phyloP scores from a whole-genome alignment of 2,329 filamentous ascomycete species.

The Sodiomyces alkalinus region DNA sequence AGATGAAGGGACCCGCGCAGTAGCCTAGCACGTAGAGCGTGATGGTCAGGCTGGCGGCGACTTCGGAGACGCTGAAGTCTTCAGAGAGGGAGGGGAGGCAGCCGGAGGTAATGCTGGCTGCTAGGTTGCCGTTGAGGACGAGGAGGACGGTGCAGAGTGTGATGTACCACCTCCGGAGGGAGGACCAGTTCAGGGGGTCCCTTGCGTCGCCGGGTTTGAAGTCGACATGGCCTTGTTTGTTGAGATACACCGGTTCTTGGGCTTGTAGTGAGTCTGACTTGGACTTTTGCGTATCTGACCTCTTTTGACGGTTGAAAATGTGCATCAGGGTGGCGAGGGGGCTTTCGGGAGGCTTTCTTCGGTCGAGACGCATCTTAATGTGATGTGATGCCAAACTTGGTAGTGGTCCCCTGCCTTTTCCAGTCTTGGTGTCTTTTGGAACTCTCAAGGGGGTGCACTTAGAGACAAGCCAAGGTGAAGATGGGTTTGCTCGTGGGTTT shows the following conservation, averaged over 20 bases:
- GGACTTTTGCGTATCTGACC: too few relatives aligned
- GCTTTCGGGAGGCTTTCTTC: too few relatives aligned
- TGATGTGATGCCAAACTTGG: too few relatives aligned
- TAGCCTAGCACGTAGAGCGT: slow-evolving; percentile 42
- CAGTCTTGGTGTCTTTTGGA: too few relatives aligned
- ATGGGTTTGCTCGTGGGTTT: too few relatives aligned
- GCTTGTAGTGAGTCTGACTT: too few relatives aligned
- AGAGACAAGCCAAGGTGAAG: too few relatives aligned
- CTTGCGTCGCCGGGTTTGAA: slow-evolving; percentile 35
- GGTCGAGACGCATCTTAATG: too few relatives aligned
- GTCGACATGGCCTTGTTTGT: slow-evolving; percentile 32
- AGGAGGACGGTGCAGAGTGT: slow-evolving; percentile 27
- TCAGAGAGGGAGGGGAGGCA: slow-evolving; percentile 21
- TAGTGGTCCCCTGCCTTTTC: too few relatives aligned
- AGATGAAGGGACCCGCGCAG: slow-evolving; percentile 40
- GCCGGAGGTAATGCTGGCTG: slow-evolving; percentile 24
- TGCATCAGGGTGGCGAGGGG: too few relatives aligned
- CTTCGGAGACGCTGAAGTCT: slow-evolving; percentile 29
- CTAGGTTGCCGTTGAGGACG: slow-evolving; percentile 40
- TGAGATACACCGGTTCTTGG: slow-evolving; percentile 25
- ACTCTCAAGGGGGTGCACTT: too few relatives aligned
- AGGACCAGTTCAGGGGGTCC: slow-evolving; percentile 32
- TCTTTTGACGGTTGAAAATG: too few relatives aligned
- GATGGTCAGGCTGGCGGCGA: slow-evolving; percentile 32
- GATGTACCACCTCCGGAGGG: slow-evolving; percentile 21